phyloP scores from a whole-genome alignment of 1,139 yeast genomes.

The Groenewaldozyma auringiensis region DNA sequence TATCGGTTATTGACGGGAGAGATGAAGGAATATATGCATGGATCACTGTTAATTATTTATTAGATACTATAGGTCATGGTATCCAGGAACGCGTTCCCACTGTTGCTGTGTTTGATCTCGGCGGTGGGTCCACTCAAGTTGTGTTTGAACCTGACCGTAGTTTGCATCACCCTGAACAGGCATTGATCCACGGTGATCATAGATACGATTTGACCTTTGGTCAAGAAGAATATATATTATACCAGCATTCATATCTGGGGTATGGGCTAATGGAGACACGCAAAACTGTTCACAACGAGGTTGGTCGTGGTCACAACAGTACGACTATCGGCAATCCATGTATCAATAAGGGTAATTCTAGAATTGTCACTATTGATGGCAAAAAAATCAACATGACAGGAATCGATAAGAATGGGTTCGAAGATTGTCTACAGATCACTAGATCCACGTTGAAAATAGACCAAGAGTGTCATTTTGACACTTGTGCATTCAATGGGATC shows the following conservation, averaged over 20 bases:
- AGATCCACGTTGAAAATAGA: slow-evolving; percentile 74
- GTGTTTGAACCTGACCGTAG: slow-evolving; percentile 77
- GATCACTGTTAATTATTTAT: slow-evolving; percentile 82
- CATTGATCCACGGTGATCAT: slow-evolving; percentile 77
- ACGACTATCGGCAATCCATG: slow-evolving; percentile 24
- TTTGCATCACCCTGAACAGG: slow-evolving; percentile 34
- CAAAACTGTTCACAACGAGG: slow-evolving; percentile 79
- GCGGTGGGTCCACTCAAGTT: slow-evolving; percentile 98
- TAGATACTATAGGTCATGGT: slow-evolving; percentile 70
- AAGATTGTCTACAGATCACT: slow-evolving; percentile 72
- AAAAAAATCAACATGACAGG: slow-evolving; percentile 16
- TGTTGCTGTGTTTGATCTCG: slow-evolving; percentile 93
- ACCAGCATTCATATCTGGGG: slow-evolving; percentile 87
- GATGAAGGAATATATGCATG: slow-evolving; percentile 96
- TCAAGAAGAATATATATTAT: slow-evolving; percentile 59
- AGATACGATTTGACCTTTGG: slow-evolving; percentile 71
- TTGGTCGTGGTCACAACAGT: slow-evolving; percentile 61
- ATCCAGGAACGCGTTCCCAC: slow-evolving; percentile 47
- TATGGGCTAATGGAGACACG: slow-evolving; percentile 91
- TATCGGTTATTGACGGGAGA: slow-evolving; percentile 85
- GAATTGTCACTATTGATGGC: slow-evolving; percentile 20
- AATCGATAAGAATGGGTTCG: slow-evolving; percentile 26
- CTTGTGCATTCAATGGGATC: slow-evolving; percentile 90
- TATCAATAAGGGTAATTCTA: slow-evolving; percentile 12
- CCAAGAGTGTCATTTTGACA: slow-evolving; percentile 54